Conservation (phyloP, 2,329 filamentous ascomycete species). For the Chrysosporium keratinophilum region DNA sequence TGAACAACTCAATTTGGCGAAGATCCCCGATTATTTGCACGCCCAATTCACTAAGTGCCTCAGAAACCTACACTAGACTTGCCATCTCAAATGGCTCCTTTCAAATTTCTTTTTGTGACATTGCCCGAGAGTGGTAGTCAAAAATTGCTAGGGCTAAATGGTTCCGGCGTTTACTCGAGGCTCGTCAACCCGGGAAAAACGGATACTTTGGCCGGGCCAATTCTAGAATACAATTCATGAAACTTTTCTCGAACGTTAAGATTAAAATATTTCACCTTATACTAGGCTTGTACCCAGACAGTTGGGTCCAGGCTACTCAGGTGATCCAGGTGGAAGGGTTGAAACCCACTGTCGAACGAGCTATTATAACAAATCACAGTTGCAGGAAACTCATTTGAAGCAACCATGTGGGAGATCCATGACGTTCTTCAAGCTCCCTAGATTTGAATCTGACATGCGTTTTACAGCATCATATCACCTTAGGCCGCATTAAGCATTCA, state of each 20-base stretch:
- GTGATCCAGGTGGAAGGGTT: conserved; percentile 25
- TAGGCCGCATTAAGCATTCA: conserved; percentile 5
- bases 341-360: conserved; percentile 12
- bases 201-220: neutral
- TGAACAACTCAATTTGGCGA: neutral
- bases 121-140: neutral
- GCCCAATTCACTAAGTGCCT: neutral
- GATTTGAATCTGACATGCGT: conserved; percentile 4
- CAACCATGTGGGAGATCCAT: conserved; percentile 9
- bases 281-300: conserved; percentile 20
- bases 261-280: conserved; percentile 26
- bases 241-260: conserved; percentile 28
- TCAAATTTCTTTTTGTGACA: neutral
- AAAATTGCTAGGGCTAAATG: neutral
- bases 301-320: conserved; percentile 30
- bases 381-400: conserved; percentile 6
- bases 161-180: too few species aligned
- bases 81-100: neutral
- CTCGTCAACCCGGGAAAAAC: neutral
- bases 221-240: neutral
- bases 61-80: neutral
- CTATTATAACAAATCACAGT: conserved; percentile 13
- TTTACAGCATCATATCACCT: neutral
- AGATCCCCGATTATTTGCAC: neutral
- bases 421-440: neutral